Evolutionary conservation across 1,284 basidiomycete genomes (phyloP), one percentile per base, ranked within the genome.

Genomic region (Boletus hoseneyae): DNA sequence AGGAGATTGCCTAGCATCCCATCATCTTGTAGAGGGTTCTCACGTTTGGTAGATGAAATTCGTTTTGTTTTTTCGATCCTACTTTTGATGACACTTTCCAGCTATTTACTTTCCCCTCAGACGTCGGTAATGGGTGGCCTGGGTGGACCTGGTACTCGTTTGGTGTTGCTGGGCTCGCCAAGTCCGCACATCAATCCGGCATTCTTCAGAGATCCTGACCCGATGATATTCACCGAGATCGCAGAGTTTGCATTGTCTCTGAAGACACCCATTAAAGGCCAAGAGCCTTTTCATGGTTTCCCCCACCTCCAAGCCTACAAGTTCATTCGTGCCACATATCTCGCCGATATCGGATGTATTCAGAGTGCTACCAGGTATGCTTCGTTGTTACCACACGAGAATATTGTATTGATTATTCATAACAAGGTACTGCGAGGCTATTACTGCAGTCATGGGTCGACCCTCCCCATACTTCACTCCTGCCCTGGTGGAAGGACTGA

Each of bases 261-360:
- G 19, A 73, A 80, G 15, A 71, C 85, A 0, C 70, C 82, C 0
- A 64, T 76, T 6, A 98, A 97, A 70, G 92, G 94, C 8, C 88
- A 93, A 60, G 96, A 98, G 50, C 61, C 83, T 1, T 96, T 92
- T 67, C 67, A 73, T 34, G 93, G 95, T 1, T 71, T 98, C 16
- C 82, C 91, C 8, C 87, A 95, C 65, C 73, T 99, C 30, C 90
- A 99, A 67, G 85, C 91, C 1, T 97, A 93, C 74, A 85, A 90
- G 53, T 77, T 99, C 35, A 72, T 93, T 23, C 83, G 88, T 48
- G 96, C 97, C 0, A 72, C 79, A 27, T 74, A 75, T 23, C 77
- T 97, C 2, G 89, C 90, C 2, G 92, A 95, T 64, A 73, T 87
- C 46, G 93, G 93, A 10, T 80, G 93, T 51, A 70, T 87, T 9